These are phyloP conservation scores for Aureobasidium musti DNA, from an alignment of 2,329 filamentous ascomycete species.

Conservation along the genomic window DNA sequence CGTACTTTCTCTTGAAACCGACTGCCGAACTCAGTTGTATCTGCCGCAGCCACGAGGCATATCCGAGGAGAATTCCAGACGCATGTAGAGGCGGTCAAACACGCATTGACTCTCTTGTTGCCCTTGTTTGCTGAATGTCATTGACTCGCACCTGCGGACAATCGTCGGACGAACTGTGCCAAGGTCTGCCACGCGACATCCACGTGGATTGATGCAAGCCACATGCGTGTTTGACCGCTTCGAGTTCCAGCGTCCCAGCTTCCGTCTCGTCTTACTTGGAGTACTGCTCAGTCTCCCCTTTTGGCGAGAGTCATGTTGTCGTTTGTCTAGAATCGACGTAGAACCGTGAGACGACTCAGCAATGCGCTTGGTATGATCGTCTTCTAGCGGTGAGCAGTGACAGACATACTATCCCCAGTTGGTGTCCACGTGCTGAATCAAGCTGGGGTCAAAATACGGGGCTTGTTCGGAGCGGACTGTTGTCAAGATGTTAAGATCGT, in stretches of 20 bases:
- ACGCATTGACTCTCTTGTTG: not conserved
- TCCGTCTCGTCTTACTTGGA: not conserved
- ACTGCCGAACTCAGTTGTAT: not conserved
- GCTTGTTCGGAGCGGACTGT: slow-evolving; percentile 14
- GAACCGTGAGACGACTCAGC: slow-evolving; percentile 1
- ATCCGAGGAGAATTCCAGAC: not conserved
- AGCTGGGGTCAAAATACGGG: slow-evolving; percentile 7
- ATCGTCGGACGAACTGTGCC: slow-evolving; percentile 9
- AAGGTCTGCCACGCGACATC: slow-evolving; percentile 2
- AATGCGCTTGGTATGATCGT: slow-evolving; percentile 5
- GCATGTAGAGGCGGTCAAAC: slow-evolving; percentile 5
- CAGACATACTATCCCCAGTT: not conserved
- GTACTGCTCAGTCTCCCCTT: not conserved
- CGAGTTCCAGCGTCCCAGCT: not conserved
- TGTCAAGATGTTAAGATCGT: not conserved
- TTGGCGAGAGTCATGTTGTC: too few species aligned
- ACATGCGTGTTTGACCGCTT: slow-evolving; percentile 17
- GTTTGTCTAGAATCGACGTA: not conserved
- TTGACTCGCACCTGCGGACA: slow-evolving; percentile 1
- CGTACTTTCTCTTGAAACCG: not conserved
- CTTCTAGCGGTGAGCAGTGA: not conserved
- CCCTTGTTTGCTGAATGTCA: not conserved
- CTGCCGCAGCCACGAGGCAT: not conserved
- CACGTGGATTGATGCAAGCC: slow-evolving; percentile 25
- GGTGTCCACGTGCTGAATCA: not conserved